Conservation (phyloP, 2,329 filamentous ascomycete genomes). For the Aspergillus pseudonomiae region DNA sequence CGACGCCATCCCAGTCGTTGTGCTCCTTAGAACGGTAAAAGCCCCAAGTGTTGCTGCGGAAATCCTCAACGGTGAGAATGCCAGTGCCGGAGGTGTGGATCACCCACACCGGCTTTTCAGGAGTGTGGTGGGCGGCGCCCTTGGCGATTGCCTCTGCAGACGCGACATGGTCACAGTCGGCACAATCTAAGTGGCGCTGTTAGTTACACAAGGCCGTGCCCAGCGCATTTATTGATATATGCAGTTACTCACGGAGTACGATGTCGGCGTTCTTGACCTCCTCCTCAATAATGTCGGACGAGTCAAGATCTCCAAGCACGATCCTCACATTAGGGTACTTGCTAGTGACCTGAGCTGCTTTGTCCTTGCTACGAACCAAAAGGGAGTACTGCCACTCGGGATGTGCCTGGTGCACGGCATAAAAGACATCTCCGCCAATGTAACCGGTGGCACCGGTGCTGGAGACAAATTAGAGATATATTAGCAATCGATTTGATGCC, state of each 20-base stretch:
- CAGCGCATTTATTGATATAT: neutral
- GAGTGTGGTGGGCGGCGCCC: constrained; percentile 40
- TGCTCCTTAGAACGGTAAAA: constrained; percentile 47
- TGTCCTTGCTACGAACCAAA: constrained; percentile 49
- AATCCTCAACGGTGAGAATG: constrained; percentile 47
- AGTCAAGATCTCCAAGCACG: constrained; percentile 49
- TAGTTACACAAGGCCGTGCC: neutral
- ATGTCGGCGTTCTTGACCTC: constrained; percentile 53
- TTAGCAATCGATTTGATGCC: neutral
- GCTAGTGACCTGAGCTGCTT: constrained; percentile 42
- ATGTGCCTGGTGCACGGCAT: constrained; percentile 48
- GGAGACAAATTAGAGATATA: neutral
- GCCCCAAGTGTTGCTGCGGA: constrained; percentile 42
- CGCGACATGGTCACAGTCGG: constrained; percentile 48
- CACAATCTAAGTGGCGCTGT: constrained; percentile 36
- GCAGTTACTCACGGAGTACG: constrained; percentile 43
- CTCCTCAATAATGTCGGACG: constrained; percentile 42
- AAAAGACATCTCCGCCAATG: constrained; percentile 57
- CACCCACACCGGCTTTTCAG: constrained; percentile 41
- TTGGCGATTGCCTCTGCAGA: constrained; percentile 46
- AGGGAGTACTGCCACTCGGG: constrained; percentile 51
- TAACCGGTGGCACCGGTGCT: constrained; percentile 58
- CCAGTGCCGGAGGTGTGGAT: constrained; percentile 52
- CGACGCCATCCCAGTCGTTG: constrained; percentile 50
- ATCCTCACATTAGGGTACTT: constrained; percentile 46